Conservation (phyloP, 257 asterid species). For the Nicotiana tabacum region DNA sequence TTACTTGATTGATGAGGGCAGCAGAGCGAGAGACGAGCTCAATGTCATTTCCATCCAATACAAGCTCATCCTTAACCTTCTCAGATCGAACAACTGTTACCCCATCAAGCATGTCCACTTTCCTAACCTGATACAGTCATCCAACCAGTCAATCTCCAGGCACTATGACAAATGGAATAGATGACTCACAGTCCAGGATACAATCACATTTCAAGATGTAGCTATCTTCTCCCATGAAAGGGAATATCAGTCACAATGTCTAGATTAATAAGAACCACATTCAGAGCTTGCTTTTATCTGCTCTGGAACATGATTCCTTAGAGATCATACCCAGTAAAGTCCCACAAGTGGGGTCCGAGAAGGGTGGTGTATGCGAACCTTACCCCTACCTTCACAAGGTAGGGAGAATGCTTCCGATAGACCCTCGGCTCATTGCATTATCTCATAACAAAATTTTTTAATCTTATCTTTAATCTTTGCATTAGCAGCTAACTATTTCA, state of each 20-base stretch:
- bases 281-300: background rate
- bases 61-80: constrained; percentile 9
- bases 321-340: no score
- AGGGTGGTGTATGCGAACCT: no score
- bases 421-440: no score
- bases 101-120: constrained; percentile 12
- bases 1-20: constrained; percentile 8
- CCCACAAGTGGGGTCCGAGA: no score
- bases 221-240: background rate
- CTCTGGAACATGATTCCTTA: no score
- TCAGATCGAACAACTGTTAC: constrained; percentile 10
- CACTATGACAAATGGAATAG: background rate
- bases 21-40: constrained; percentile 9
- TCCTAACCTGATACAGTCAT: background rate
- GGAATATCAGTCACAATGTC: background rate
- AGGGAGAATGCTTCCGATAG: no score
- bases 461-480: background rate
- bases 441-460: background rate
- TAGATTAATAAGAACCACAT: background rate
- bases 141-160: background rate
- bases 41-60: constrained; percentile 12
- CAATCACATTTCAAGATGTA: background rate
- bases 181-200: background rate
- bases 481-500: background rate
- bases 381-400: no score